Evolutionary conservation across 768 basidiomycete genomes (phyloP).

Genomic region (Cyclocybe aegerita): DNA sequence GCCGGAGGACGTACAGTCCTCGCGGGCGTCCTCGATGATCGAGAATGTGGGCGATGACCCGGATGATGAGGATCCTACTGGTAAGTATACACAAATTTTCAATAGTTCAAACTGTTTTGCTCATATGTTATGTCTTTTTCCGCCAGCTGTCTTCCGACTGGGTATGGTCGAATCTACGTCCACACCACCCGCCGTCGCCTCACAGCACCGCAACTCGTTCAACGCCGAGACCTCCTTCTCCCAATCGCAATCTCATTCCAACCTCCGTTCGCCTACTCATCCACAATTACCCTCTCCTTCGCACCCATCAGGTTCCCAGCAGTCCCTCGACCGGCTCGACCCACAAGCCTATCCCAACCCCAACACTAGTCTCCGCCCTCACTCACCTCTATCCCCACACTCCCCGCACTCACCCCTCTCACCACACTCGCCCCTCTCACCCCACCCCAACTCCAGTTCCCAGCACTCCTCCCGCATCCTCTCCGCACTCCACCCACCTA

Average conservation of each 20-base stretch:
- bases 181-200: conserved; percentile 46
- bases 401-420: no score
- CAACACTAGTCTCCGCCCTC: no score
- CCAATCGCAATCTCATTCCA: conserved; percentile 4
- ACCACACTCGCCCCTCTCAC: no score
- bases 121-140: not conserved
- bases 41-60: conserved; percentile 31
- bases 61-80: conserved; percentile 42
- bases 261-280: conserved; percentile 7
- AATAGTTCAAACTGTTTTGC: not conserved
- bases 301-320: no score
- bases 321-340: no score
- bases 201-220: conserved; percentile 38
- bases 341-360: no score
- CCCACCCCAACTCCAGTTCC: no score
- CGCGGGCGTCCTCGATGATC: conserved; percentile 37
- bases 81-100: conserved; percentile 31
- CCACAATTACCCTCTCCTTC: no score
- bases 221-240: conserved; percentile 34
- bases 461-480: conserved; percentile 17
- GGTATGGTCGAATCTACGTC: conserved; percentile 48
- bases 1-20: conserved; percentile 51
- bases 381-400: no score
- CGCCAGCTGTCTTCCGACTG: conserved; percentile 46
- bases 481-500: conserved; percentile 32